Conservation (phyloP, 108 stramenopile genomes). For the Nannochloropsis oceanica region DNA sequence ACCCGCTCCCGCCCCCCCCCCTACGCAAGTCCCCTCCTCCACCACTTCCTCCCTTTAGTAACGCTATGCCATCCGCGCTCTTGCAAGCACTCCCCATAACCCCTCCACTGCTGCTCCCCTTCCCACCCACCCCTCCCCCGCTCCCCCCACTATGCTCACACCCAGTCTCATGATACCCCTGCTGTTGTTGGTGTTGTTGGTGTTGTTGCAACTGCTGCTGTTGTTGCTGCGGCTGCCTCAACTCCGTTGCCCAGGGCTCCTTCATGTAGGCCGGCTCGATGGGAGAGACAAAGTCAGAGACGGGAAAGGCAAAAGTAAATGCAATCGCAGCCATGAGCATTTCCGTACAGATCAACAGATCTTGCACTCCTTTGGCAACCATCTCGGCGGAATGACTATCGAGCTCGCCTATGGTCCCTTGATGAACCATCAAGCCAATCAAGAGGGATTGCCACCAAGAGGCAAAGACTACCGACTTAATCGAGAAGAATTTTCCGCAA, state of each 20-base stretch:
- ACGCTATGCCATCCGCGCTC: background rate
- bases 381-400: slow-evolving; percentile 1
- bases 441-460: slow-evolving; percentile 44
- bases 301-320: slow-evolving; percentile 32
- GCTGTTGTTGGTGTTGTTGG: background rate
- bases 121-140: background rate
- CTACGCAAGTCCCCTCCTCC: background rate
- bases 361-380: slow-evolving; percentile 21
- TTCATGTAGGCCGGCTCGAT: background rate
- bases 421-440: slow-evolving; percentile 32
- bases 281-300: slow-evolving; percentile 19
- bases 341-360: slow-evolving; percentile 38
- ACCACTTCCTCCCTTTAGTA: background rate
- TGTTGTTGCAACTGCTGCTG: no score
- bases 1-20: background rate
- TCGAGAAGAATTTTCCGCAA: slow-evolving; percentile 36
- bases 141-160: no score
- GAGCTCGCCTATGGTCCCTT: slow-evolving; percentile 11
- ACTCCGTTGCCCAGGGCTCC: background rate
- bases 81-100: background rate
- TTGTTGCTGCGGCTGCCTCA: no score
- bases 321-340: slow-evolving; percentile 36
- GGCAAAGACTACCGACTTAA: slow-evolving; percentile 43
- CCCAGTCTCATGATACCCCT: background rate
- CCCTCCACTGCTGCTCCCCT: background rate